These are phyloP conservation scores for Isochrysis galbana DNA, from an alignment of 78 protist species.

Conservation along the genomic window DNA sequence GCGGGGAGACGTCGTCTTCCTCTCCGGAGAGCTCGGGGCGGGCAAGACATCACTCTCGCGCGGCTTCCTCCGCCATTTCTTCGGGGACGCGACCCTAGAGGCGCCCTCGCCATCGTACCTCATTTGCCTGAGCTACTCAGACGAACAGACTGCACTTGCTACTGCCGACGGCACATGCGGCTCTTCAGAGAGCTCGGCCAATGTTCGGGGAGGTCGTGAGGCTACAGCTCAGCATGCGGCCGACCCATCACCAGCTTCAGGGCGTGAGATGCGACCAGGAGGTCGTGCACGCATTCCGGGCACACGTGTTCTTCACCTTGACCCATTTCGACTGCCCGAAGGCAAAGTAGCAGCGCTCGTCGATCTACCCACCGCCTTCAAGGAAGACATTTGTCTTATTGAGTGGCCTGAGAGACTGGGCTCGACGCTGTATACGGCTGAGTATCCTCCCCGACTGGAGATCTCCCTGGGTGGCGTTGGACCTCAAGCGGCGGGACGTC, in stretches of 20 bases:
- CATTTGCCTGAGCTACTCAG: background rate
- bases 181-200: background rate
- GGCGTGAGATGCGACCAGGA: background rate
- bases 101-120: constrained; percentile 20
- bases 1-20: constrained; percentile 13
- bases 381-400: background rate
- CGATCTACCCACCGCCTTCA: background rate
- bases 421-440: background rate
- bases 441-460: background rate
- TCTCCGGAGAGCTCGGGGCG: background rate
- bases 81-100: background rate
- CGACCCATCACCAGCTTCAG: no score
- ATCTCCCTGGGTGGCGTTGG: background rate
- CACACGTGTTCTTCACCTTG: background rate
- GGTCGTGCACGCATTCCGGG: background rate
- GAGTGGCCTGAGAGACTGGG: constrained; percentile 36
- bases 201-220: no score
- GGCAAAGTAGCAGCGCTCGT: background rate
- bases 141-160: background rate
- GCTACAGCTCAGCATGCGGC: no score
- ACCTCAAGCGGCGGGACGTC: background rate
- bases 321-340: constrained; percentile 17
- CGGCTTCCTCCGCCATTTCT: constrained; percentile 2
- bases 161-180: background rate
- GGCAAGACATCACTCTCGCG: background rate